These are phyloP conservation scores for Henckelia pumila DNA, from an alignment of 257 asterid species.

Conservation along the genomic window DNA sequence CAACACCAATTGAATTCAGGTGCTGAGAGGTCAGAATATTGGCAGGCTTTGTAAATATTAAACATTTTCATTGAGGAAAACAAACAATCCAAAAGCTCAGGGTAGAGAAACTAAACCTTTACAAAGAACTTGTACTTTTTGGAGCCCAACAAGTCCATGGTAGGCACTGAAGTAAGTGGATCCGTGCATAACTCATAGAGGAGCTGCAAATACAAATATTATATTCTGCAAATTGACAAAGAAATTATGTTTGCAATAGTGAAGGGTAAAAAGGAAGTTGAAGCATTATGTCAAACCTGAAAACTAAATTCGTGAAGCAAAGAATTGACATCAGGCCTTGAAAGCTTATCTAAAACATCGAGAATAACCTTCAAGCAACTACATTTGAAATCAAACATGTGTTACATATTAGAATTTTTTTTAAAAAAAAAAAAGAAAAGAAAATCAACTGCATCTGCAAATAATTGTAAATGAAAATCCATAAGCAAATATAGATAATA, in stretches of 20 bases:
- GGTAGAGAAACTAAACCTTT: conserved; percentile 46
- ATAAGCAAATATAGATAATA: background rate
- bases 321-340: conserved; percentile 81
- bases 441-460: conserved; percentile 24
- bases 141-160: conserved; percentile 71
- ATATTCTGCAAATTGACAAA: conserved; percentile 27
- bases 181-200: conserved; percentile 80
- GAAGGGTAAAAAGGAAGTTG: conserved; percentile 21
- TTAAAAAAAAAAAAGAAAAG: conserved; percentile 19
- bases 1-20: conserved; percentile 66
- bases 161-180: conserved; percentile 81
- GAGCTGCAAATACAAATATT: conserved; percentile 55
- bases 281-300: conserved; percentile 53
- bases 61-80: conserved; percentile 3
- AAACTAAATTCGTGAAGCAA: conserved; percentile 92
- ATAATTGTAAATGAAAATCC: conserved; percentile 4
- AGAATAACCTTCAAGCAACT: conserved; percentile 98
- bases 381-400: conserved; percentile 25
- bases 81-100: conserved; percentile 12
- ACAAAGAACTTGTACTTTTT: conserved; percentile 82
- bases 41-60: conserved; percentile 23
- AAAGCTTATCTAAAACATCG: conserved; percentile 72
- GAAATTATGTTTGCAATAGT: conserved; percentile 18
- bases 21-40: conserved; percentile 51
- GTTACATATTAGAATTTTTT: conserved; percentile 5